Evolutionary conservation across 495 filamentous ascomycete species (phyloP), one percentile per base, ranked within the genome.

Genomic region (Trichoderma orchidacearum): DNA sequence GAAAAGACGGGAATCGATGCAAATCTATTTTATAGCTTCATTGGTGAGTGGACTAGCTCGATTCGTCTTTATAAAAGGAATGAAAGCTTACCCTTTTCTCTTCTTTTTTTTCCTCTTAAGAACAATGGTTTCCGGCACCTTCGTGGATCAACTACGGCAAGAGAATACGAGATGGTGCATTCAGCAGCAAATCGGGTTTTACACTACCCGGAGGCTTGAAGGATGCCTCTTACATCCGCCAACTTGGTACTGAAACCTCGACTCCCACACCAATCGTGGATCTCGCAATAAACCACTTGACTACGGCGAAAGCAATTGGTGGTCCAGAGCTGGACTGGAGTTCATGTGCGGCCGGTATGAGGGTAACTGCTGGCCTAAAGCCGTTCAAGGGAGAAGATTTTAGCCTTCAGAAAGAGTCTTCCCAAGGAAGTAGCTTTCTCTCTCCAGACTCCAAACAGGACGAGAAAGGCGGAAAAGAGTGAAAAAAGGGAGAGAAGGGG

Each of bases 101-200:
- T n/a, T n/a, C n/a, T n/a, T n/a, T n/a, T n/a, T n/a, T n/a, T n/a
- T n/a, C n/a, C n/a, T n/a, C n/a, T n/a, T n/a, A n/a, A n/a, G n/a
- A n/a, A n/a, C n/a, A n/a, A n/a, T 60, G 57, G 59, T 60, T 60
- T 28, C 59, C 59, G 6, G 59, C 59, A 15, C 30, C 59, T 15
- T 36, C 59, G 2, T 60, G 59, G 59, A 29, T 59, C 18, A 60
- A 60, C 41, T 60, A 60, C 30, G 57, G 57, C 56, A 53, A 31
- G 36, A 60, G 45, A 45, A 59, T 60, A 35, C 59, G 59, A 6
- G 59, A 60, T 30, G 59, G 59, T 25, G 29, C 56, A 27, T 60
- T 60, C 45, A 53, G 30, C 0, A 31, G 59, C 18, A 34, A 13
- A 8, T 11, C 31, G 31, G 31, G 31, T 5, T 34, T 34, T 13